phyloP scores from a whole-genome alignment of 2,329 filamentous ascomycete genomes.

The Ophiostoma australiae region DNA sequence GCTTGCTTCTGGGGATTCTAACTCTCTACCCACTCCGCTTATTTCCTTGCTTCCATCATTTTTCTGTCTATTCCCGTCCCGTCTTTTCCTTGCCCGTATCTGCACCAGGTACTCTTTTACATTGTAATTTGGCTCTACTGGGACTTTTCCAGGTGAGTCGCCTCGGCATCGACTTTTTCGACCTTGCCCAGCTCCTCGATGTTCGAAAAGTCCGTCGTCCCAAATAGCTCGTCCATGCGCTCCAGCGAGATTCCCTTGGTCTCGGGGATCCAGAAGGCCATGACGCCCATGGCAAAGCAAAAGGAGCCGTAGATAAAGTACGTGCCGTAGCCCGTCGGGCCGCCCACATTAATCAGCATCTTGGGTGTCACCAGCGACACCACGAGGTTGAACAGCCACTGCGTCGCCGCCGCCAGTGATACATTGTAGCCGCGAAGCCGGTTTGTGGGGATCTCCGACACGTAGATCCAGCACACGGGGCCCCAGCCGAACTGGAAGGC shows the following conservation, averaged over 20 bases:
- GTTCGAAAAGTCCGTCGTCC: slow-evolving; percentile 28
- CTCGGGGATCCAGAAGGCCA: slow-evolving; percentile 28
- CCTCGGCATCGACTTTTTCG: slow-evolving; percentile 23
- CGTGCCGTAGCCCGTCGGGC: slow-evolving; percentile 37
- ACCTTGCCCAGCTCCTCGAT: slow-evolving; percentile 27
- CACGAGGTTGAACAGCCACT: slow-evolving; percentile 62
- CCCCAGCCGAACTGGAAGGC: slow-evolving; percentile 62
- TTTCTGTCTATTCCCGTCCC: neutral
- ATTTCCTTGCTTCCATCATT: neutral
- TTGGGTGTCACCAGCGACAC: slow-evolving; percentile 56
- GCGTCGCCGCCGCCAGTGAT: slow-evolving; percentile 55
- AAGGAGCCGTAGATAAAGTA: slow-evolving; percentile 57
- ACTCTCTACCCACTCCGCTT: neutral
- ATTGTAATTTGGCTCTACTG: neutral
- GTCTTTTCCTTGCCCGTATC: neutral
- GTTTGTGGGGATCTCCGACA: slow-evolving; percentile 58
- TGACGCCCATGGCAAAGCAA: slow-evolving; percentile 52
- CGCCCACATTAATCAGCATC: slow-evolving; percentile 47
- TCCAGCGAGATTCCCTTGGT: slow-evolving; percentile 31
- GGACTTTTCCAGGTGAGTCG: slow-evolving; percentile 17
- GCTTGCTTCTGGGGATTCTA: neutral
- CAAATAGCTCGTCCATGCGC: slow-evolving; percentile 32
- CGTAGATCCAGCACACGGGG: slow-evolving; percentile 56
- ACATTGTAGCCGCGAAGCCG: slow-evolving; percentile 56
- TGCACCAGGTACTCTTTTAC: too few species aligned